phyloP scores from a whole-genome alignment of 2,329 filamentous ascomycete species.

The Biscogniauxia marginata region DNA sequence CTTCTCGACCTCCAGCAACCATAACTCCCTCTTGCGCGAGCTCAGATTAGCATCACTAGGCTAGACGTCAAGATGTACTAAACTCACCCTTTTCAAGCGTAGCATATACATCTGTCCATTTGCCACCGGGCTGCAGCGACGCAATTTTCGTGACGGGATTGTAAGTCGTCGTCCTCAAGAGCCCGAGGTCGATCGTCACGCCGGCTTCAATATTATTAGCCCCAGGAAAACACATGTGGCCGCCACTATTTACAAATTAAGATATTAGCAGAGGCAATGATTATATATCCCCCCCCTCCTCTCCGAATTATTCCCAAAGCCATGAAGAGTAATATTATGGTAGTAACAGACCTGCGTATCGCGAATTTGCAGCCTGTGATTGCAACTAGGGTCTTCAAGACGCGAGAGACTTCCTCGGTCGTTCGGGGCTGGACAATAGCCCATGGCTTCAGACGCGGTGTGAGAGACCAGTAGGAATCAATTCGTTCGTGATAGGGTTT shows the following conservation, averaged over 20 bases:
- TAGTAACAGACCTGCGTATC: slow-evolving; percentile 11
- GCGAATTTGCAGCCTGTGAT: slow-evolving; percentile 13
- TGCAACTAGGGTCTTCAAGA: slow-evolving; percentile 11
- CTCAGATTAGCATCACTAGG: not conserved
- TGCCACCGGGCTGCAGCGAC: slow-evolving; percentile 8
- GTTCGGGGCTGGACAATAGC: slow-evolving; percentile 20
- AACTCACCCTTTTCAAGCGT: slow-evolving; percentile 5
- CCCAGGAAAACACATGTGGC: slow-evolving; percentile 8
- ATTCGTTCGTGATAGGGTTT: slow-evolving; percentile 10
- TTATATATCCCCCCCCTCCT: not conserved
- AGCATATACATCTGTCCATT: slow-evolving; percentile 11
- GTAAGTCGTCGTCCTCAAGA: slow-evolving; percentile 6
- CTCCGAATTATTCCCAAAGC: not conserved
- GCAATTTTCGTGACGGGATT: slow-evolving; percentile 5
- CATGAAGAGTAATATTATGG: not conserved
- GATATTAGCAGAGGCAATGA: not conserved
- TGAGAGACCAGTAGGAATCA: slow-evolving; percentile 18
- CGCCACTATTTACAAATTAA: slow-evolving; percentile 8
- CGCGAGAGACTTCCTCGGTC: slow-evolving; percentile 19
- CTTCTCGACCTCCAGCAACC: slow-evolving; percentile 12
- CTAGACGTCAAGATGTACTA: not conserved
- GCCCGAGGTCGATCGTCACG: slow-evolving; percentile 17
- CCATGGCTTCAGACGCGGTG: slow-evolving; percentile 13
- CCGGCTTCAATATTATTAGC: slow-evolving; percentile 14
- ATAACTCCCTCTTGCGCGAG: slow-evolving; percentile 4